Evolutionary conservation across 345 rosid genomes (phyloP).

Genomic region (Citrus medica): DNA sequence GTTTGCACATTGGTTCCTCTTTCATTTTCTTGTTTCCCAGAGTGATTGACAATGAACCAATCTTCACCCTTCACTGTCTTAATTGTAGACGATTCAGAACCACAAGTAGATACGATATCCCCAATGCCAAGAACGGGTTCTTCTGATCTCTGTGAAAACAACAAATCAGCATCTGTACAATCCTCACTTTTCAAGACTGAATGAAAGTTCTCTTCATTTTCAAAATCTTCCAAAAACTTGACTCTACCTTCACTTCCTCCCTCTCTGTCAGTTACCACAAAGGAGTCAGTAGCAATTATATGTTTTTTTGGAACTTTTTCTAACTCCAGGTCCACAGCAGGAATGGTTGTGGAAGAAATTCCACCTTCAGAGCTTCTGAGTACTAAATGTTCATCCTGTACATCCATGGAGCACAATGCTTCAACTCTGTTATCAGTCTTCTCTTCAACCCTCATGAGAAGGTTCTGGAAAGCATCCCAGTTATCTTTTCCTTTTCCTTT

Average conservation of each 20-base stretch:
- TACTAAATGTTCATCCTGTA: constrained; percentile 23
- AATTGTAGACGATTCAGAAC: constrained; percentile 31
- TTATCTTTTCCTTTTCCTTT: constrained; percentile 43
- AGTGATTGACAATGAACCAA: constrained; percentile 43
- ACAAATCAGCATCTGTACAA: constrained; percentile 43
- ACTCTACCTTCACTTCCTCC: constrained; percentile 32
- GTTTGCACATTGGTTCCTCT: constrained; percentile 26
- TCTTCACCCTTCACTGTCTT: constrained; percentile 62
- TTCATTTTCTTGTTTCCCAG: constrained; percentile 30
- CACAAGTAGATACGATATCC: constrained; percentile 27
- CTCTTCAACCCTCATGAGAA: constrained; percentile 55
- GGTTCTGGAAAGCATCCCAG: constrained; percentile 74
- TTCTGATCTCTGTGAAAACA: constrained; percentile 41
- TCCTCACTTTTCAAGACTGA: constrained; percentile 50
- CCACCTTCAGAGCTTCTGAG: constrained; percentile 27
- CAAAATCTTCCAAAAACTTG: constrained; percentile 34
- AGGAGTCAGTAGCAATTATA: constrained; percentile 39
- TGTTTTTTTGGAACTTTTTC: constrained; percentile 27
- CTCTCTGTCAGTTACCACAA: constrained; percentile 31
- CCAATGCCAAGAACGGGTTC: constrained; percentile 33
- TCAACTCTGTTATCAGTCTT: constrained; percentile 13
- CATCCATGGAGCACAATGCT: constrained; percentile 27
- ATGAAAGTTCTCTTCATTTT: constrained; percentile 37
- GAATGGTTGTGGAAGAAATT: constrained; percentile 10
- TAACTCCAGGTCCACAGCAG: constrained; percentile 28